Base-by-base conservation (phyloP, 495 filamentous ascomycete genomes). In the Tetracladium marchalianum region DNA sequence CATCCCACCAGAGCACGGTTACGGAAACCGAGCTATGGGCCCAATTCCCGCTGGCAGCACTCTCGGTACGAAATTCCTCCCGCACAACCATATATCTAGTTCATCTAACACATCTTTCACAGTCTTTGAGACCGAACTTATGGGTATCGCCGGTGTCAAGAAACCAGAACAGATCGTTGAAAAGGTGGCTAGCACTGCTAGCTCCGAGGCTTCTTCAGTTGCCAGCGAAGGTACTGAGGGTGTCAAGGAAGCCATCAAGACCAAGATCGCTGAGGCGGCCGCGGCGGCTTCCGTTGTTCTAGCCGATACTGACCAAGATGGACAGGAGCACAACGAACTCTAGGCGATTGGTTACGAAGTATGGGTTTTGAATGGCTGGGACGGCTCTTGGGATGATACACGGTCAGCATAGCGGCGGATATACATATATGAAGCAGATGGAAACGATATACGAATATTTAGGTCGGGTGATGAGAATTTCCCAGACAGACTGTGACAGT, bases 71-170 rank as follows among this genome's bases (percentile, higher is more conserved):
- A 62, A 40, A n/a, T 31, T 36, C 24, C 11, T 34, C 11, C 11
- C 8, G 40, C 18, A 43, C 19, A 37, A 35, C 52, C 43, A 50
- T 47, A 44, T 18, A 16, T 8, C 33, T 33, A 41, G 47, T 27
- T 27, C 7, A 3, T 27, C 62, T 64, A 46, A 65, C 58, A 52
- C 42, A 38, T 27, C 11, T 16, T 17, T 34, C 46, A 22, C 41
- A 82, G 77, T 97, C 22, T 97, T 97, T 58, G 86, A 94, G 71
- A 97, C 92, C 47, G 87, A 94, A 64, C 70, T 98, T 58, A 71
- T 95, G 58, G 85, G 73, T 36, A 97, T 97, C 60, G 69, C 80
- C 9, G 92, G 92, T 13, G 88, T 94, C 16, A 63, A 71, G 45
- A 67, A 72, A 39, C 72, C 74, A 50, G 70, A 70, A 42, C 61